phyloP scores from a whole-genome alignment of 2,329 filamentous ascomycete genomes.

The Parastagonospora avenae region DNA sequence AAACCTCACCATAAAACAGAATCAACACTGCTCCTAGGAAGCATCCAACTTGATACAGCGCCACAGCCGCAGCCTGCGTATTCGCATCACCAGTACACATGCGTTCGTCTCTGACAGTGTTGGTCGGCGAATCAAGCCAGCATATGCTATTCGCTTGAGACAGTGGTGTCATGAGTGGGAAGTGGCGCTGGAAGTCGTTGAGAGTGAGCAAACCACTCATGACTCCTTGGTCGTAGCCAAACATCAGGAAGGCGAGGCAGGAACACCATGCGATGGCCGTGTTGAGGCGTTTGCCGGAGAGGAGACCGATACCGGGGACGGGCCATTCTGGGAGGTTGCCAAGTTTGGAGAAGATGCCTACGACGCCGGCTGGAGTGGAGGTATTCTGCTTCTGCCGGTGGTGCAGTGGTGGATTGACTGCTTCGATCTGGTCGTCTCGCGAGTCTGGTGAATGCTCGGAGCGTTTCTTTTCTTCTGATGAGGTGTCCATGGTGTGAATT shows the following conservation, averaged over 20 bases:
- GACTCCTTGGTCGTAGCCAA: slow-evolving; percentile 68
- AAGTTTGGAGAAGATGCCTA: slow-evolving; percentile 11
- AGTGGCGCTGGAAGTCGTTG: slow-evolving; percentile 57
- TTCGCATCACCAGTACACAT: slow-evolving; percentile 22
- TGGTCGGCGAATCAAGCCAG: slow-evolving; percentile 17
- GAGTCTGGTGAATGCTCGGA: slow-evolving; percentile 9
- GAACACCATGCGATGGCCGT: slow-evolving; percentile 21
- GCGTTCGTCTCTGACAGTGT: slow-evolving; percentile 9
- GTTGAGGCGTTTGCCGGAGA: slow-evolving; percentile 18
- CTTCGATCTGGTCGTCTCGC: slow-evolving; percentile 3
- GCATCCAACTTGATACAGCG: slow-evolving; percentile 45
- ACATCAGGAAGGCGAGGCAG: slow-evolving; percentile 41
- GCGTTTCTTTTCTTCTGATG: slow-evolving; percentile 6
- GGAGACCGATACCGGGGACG: slow-evolving; percentile 15
- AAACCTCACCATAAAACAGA: slow-evolving; percentile 58
- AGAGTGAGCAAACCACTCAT: slow-evolving; percentile 71
- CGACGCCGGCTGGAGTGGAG: neutral
- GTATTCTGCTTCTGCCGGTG: slow-evolving; percentile 6
- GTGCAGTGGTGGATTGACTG: neutral
- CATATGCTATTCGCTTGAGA: slow-evolving; percentile 16
- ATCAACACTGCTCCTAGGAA: slow-evolving; percentile 45
- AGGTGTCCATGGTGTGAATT: slow-evolving; percentile 5
- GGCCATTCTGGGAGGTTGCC: slow-evolving; percentile 22
- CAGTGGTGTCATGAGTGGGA: slow-evolving; percentile 25
- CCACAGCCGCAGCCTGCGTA: slow-evolving; percentile 19